Evolutionary conservation across 257 asterid genomes (phyloP).

Genomic region (Hygrophila difformis): DNA sequence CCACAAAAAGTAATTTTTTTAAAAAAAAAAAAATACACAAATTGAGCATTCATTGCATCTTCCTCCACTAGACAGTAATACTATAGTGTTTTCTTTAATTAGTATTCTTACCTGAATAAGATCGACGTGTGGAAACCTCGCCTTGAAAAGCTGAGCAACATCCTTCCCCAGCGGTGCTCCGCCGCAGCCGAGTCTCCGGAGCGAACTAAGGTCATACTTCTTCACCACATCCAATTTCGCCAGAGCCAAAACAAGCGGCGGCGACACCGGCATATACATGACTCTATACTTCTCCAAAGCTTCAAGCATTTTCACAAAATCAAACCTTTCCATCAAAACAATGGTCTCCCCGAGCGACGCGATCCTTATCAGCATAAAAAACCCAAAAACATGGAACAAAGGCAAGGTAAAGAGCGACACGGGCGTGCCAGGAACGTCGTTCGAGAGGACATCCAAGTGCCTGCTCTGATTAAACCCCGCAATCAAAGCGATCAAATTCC

Average conservation of each 20-base stretch:
- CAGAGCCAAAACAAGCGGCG: conserved; percentile 84
- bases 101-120: conserved; percentile 73
- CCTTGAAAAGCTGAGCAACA: conserved; percentile 45
- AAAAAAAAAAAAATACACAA: too few relatives aligned
- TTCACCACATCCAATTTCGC: conserved; percentile 62
- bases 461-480: conserved; percentile 32
- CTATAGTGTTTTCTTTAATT: too few relatives aligned
- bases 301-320: conserved; percentile 61
- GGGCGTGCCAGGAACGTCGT: conserved; percentile 12
- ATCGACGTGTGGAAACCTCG: conserved; percentile 48
- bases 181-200: conserved; percentile 57
- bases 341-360: conserved; percentile 56
- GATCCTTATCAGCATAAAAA: conserved; percentile 61
- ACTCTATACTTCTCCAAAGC: conserved; percentile 61
- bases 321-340: conserved; percentile 56
- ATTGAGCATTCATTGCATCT: too few relatives aligned
- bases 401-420: conserved; percentile 61
- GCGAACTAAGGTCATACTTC: conserved; percentile 61
- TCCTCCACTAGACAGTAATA: too few relatives aligned
- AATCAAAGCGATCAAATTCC: conserved; percentile 48
- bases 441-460: background rate
- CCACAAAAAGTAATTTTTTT: too few relatives aligned
- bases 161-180: conserved; percentile 96
- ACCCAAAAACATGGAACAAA: conserved; percentile 81
- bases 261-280: conserved; percentile 66